Evolutionary conservation across 202 grass and related monocot genomes (phyloP).

Genomic region (Carex arenaria): DNA sequence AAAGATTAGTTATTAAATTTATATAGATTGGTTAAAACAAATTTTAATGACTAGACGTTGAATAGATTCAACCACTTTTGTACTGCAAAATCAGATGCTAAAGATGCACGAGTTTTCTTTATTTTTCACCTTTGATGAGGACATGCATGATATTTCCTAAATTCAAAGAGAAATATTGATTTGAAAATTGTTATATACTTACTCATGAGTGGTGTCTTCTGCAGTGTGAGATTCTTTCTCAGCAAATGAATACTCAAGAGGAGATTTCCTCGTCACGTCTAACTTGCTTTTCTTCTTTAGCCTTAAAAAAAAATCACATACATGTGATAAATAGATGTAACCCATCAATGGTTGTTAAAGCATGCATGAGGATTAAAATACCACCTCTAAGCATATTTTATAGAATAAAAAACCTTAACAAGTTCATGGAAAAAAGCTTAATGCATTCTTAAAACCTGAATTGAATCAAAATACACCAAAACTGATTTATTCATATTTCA

Average conservation of each 20-base stretch:
- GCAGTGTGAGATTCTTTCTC: constrained; percentile 1
- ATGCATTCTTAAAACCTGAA: background rate
- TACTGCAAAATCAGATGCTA: background rate
- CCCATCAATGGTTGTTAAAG: background rate
- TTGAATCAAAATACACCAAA: background rate
- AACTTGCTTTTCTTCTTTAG: constrained; percentile 5
- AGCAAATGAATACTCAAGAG: background rate
- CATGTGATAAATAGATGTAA: background rate
- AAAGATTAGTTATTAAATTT: background rate
- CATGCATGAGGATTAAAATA: background rate
- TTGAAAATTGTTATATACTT: constrained; percentile 8
- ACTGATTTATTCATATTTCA: background rate
- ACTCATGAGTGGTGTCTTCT: background rate
- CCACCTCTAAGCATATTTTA: background rate
- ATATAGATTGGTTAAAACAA: background rate
- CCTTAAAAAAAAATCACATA: background rate
- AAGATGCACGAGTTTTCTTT: background rate
- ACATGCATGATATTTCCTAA: background rate
- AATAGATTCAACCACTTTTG: background rate
- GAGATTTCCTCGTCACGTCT: background rate
- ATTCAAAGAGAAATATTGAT: background rate
- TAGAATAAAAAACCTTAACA: background rate
- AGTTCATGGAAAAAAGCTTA: too few species aligned
- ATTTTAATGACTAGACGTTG: background rate
- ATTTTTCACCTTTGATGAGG: background rate